Percentiles rank a stretch among this genome's conserved stretches.
These are phyloP conservation scores for Pichia sp. DNA, from an alignment of 1,139 yeast genomes.

Conservation along the genomic window DNA sequence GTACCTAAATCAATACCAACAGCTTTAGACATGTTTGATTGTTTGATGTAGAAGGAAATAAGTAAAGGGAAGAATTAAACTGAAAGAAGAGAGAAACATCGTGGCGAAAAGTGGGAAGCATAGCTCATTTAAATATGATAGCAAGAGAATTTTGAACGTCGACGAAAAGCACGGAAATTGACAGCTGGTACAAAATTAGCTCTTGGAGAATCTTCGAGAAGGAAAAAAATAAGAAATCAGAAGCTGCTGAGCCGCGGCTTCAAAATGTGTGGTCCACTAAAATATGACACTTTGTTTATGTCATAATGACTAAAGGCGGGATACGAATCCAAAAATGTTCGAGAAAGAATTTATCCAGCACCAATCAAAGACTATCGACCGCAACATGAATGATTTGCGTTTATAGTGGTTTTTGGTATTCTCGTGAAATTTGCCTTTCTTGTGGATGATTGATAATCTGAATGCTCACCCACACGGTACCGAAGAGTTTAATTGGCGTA, in stretches of 20 bases:
- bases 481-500: too few species aligned
- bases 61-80: neutral
- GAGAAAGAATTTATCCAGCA: neutral
- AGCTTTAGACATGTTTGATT: constrained; percentile 76
- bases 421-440: too few species aligned
- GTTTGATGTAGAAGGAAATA: neutral
- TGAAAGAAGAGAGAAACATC: neutral
- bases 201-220: neutral
- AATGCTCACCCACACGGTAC: too few species aligned
- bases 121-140: too few species aligned
- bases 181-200: neutral
- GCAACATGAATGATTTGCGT: too few species aligned
- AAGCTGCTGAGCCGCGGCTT: neutral
- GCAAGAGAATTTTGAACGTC: neutral
- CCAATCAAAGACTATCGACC: too few species aligned
- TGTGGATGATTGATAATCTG: too few species aligned
- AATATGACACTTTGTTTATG: too few species aligned
- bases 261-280: neutral
- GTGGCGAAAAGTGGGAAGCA: too few species aligned
- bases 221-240: neutral
- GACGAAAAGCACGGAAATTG: neutral
- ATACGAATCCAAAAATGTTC: neutral
- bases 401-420: too few species aligned
- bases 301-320: too few species aligned
- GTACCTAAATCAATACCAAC: constrained; percentile 99